phyloP scores from a whole-genome alignment of 208 protist species.

The Novymonas esmeraldas region DNA sequence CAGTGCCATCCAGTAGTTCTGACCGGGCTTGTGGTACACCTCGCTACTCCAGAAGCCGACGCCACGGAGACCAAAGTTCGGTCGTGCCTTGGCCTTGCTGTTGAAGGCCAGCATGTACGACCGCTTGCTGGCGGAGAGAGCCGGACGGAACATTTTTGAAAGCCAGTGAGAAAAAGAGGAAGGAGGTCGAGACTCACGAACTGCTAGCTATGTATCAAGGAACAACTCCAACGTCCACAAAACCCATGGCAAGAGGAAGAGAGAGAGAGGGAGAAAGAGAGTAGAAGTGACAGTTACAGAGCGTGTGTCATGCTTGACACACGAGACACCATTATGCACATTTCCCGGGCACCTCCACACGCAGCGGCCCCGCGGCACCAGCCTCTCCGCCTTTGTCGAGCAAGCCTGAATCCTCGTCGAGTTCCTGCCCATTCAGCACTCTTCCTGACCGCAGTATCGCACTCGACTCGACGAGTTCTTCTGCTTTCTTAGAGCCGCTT shows the following conservation, averaged over 20 bases:
- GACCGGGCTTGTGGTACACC: constrained; percentile 77
- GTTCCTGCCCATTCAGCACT: not conserved
- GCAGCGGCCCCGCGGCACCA: too few relatives aligned
- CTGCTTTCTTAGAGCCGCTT: not conserved
- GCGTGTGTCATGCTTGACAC: too few relatives aligned
- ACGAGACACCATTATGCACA: too few relatives aligned
- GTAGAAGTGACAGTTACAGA: too few relatives aligned
- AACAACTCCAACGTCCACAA: not conserved
- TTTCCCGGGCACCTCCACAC: too few relatives aligned
- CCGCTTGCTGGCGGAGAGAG: constrained; percentile 69
- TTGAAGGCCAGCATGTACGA: constrained; percentile 88
- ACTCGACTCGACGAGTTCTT: not conserved
- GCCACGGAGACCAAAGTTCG: constrained; percentile 86
- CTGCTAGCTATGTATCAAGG: not conserved
- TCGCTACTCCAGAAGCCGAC: constrained; percentile 85
- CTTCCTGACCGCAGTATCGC: constrained; percentile 1
- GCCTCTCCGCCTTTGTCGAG: too few relatives aligned
- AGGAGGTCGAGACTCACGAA: not conserved
- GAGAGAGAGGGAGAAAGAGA: not conserved
- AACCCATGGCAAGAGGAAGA: not conserved
- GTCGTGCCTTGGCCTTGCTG: constrained; percentile 84
- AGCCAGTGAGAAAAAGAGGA: not conserved
- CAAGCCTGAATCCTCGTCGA: too few relatives aligned
- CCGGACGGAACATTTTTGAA: constrained; percentile 64
- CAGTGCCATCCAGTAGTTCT: constrained; percentile 80